Percentiles rank a stretch among this genome's conserved stretches.
Conservation (phyloP, 2,329 filamentous ascomycete genomes). For the Aspergillus sp. region DNA sequence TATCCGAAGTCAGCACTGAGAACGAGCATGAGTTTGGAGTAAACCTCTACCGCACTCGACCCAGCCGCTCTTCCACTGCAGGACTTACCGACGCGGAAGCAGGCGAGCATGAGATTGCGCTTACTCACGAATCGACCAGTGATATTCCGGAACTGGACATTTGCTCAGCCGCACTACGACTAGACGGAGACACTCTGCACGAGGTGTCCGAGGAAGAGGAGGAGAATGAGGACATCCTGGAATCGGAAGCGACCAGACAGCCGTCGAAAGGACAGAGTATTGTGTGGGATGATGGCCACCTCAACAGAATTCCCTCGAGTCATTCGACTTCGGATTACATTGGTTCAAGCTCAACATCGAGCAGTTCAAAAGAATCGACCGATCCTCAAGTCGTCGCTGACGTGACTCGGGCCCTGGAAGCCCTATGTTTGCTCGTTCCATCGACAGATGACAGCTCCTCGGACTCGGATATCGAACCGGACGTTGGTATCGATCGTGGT, state of each 20-base stretch:
- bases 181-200: background rate
- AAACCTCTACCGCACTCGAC: conserved; percentile 18
- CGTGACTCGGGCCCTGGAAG: no score
- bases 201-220: background rate
- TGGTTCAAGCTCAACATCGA: background rate
- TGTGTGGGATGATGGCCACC: background rate
- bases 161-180: background rate
- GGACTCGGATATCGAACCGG: no score
- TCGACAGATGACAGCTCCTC: no score
- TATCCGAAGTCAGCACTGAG: conserved; percentile 24
- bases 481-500: no score
- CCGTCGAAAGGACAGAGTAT: background rate
- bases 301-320: background rate
- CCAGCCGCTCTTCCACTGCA: conserved; percentile 9
- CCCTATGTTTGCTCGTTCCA: no score
- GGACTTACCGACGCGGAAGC: no score
- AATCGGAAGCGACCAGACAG: background rate
- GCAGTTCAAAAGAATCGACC: background rate
- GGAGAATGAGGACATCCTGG: background rate
- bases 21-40: conserved; percentile 21
- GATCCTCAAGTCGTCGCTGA: no score
- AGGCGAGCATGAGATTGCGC: no score
- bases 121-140: conserved; percentile 1
- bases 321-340: background rate
- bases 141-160: background rate